phyloP scores from a whole-genome alignment of 2,329 filamentous ascomycete genomes.

The Ambrosiella beaveri region DNA sequence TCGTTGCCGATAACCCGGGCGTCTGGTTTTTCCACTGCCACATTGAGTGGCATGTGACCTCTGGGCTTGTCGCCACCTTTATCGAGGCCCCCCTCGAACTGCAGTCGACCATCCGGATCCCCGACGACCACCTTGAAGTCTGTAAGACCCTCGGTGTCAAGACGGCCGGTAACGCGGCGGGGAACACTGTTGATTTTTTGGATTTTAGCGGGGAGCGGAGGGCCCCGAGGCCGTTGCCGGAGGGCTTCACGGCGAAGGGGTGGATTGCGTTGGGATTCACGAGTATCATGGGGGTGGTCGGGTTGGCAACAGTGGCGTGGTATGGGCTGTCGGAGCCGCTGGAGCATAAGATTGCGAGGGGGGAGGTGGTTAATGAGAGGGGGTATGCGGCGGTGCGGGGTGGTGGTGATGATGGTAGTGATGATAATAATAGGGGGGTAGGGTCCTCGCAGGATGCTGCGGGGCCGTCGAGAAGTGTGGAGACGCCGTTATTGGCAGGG shows the following conservation, averaged over 20 bases:
- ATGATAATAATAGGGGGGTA: not conserved
- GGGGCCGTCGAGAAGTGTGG: not conserved
- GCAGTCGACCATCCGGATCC: constrained; percentile 43
- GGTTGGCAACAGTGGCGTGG: constrained; percentile 48
- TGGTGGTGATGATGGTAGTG: not conserved
- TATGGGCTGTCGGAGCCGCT: constrained; percentile 11
- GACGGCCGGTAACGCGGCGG: constrained; percentile 55
- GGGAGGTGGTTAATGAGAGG: constrained; percentile 7
- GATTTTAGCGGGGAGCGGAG: constrained; percentile 45
- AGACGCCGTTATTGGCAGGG: not conserved
- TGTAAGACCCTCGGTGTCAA: constrained; percentile 37
- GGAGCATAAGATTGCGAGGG: not conserved
- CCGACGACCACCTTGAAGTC: constrained; percentile 36
- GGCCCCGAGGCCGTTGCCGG: constrained; percentile 38
- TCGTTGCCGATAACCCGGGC: constrained; percentile 46
- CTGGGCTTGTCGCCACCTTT: constrained; percentile 48
- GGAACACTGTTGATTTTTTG: constrained; percentile 44
- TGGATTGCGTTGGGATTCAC: constrained; percentile 62
- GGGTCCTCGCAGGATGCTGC: not conserved
- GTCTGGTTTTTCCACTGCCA: constrained; percentile 67
- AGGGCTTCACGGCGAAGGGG: constrained; percentile 54
- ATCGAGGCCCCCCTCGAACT: constrained; percentile 45
- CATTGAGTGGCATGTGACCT: constrained; percentile 58
- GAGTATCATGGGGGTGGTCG: constrained; percentile 48
- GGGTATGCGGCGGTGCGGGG: constrained; percentile 8